Conservation (phyloP, 2,329 filamentous ascomycete genomes). For the Colletotrichum abscissum region DNA sequence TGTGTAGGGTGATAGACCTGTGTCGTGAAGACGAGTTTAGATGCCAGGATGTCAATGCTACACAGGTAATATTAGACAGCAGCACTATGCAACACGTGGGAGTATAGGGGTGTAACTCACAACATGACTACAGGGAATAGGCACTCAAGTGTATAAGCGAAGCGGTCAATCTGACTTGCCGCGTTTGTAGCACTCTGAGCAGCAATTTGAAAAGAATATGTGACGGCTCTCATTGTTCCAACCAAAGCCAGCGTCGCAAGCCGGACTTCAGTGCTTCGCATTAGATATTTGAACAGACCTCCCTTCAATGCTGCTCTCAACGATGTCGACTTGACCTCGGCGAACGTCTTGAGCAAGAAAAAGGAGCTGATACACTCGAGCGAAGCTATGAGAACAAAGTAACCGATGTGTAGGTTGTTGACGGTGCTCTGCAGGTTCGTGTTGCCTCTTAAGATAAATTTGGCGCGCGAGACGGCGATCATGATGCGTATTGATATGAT, state of each 20-base stretch:
- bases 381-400: slow-evolving; percentile 53
- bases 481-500: slow-evolving; percentile 60
- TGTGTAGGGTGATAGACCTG: background rate
- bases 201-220: slow-evolving; percentile 52
- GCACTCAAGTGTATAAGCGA: slow-evolving; percentile 54
- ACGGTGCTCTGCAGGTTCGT: slow-evolving; percentile 44
- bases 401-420: slow-evolving; percentile 53
- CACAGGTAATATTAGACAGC: background rate
- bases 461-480: slow-evolving; percentile 47
- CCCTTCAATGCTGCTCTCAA: slow-evolving; percentile 43
- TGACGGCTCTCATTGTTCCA: slow-evolving; percentile 52
- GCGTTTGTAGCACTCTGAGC: slow-evolving; percentile 49
- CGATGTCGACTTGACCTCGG: slow-evolving; percentile 44
- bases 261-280: slow-evolving; percentile 53
- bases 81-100: background rate
- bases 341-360: slow-evolving; percentile 52
- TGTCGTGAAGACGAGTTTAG: slow-evolving; percentile 42
- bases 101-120: slow-evolving; percentile 40
- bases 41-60: slow-evolving; percentile 49
- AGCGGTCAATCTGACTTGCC: slow-evolving; percentile 53
- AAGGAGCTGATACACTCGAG: slow-evolving; percentile 52
- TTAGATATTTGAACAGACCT: slow-evolving; percentile 51
- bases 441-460: slow-evolving; percentile 42
- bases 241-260: slow-evolving; percentile 51
- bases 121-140: slow-evolving; percentile 54